These are phyloP conservation scores for Teratosphaeria pseudoeucalypti DNA, from an alignment of 2,329 filamentous ascomycete species.

Conservation along the genomic window DNA sequence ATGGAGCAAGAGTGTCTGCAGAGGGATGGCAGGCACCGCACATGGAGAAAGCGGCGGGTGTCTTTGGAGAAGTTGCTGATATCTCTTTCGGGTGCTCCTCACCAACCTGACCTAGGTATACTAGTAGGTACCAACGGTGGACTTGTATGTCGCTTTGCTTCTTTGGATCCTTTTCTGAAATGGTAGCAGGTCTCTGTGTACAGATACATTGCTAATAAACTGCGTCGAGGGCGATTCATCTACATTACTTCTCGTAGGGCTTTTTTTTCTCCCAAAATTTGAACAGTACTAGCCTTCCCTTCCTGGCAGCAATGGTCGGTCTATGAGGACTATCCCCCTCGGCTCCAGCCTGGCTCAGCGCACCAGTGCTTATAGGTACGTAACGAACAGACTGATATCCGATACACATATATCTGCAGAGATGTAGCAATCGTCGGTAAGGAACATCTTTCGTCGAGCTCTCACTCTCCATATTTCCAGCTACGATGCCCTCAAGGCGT, in stretches of 20 bases:
- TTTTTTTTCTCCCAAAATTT: no score
- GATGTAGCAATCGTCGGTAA: constrained; percentile 48
- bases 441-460: constrained; percentile 45
- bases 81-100: no score
- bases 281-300: neutral
- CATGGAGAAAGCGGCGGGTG: neutral
- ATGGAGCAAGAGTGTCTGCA: neutral
- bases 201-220: no score
- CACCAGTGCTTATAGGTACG: neutral
- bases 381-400: neutral
- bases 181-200: no score
- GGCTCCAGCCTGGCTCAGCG: no score
- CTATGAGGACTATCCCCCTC: neutral
- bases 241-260: no score
- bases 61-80: neutral
- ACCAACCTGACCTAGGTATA: no score
- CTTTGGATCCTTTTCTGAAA: no score
- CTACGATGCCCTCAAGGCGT: constrained; percentile 47
- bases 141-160: no score
- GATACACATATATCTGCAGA: neutral
- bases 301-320: neutral
- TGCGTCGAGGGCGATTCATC: no score
- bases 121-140: no score
- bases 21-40: neutral
- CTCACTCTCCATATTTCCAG: constrained; percentile 52